phyloP scores from a whole-genome alignment of 805 yeast genomes.

The Deakozyma indianensis region DNA sequence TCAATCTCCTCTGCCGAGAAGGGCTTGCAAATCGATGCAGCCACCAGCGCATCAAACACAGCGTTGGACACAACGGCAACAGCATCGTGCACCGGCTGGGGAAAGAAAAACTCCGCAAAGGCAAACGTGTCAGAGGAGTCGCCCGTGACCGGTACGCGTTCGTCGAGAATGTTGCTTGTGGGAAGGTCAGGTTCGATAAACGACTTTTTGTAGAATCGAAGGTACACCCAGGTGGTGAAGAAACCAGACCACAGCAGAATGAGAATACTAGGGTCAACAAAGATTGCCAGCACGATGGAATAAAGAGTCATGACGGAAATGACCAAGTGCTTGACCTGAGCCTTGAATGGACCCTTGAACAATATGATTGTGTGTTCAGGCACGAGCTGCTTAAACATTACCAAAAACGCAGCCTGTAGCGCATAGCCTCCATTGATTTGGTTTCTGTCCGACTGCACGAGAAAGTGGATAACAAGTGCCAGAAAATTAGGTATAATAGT shows the following conservation, averaged over 20 bases:
- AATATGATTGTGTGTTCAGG: conserved; percentile 44
- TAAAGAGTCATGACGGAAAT: conserved; percentile 16
- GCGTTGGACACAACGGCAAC: conserved; percentile 20
- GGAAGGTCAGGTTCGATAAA: conserved; percentile 44
- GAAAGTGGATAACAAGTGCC: conserved; percentile 18
- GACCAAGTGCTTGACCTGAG: conserved; percentile 16
- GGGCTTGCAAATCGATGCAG: conserved; percentile 16
- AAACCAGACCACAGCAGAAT: conserved; percentile 30
- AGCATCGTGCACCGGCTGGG: conserved; percentile 38
- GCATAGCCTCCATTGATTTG: conserved; percentile 36
- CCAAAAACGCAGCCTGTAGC: conserved; percentile 40
- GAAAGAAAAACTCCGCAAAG: conserved; percentile 64
- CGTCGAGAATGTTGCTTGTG: conserved; percentile 4
- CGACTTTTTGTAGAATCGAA: conserved; percentile 60
- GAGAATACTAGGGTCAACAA: conserved; percentile 4
- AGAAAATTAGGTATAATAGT: conserved; percentile 21
- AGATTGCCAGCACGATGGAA: background rate
- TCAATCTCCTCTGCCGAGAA: conserved; percentile 12
- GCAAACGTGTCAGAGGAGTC: conserved; percentile 87
- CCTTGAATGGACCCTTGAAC: conserved; percentile 31
- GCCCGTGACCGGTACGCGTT: conserved; percentile 34
- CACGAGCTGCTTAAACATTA: conserved; percentile 49
- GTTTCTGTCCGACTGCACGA: background rate
- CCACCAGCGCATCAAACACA: background rate
- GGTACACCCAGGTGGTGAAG: conserved; percentile 56